Evolutionary conservation across 2,329 filamentous ascomycete species (phyloP).

Genomic region (Ophiostoma quercus): DNA sequence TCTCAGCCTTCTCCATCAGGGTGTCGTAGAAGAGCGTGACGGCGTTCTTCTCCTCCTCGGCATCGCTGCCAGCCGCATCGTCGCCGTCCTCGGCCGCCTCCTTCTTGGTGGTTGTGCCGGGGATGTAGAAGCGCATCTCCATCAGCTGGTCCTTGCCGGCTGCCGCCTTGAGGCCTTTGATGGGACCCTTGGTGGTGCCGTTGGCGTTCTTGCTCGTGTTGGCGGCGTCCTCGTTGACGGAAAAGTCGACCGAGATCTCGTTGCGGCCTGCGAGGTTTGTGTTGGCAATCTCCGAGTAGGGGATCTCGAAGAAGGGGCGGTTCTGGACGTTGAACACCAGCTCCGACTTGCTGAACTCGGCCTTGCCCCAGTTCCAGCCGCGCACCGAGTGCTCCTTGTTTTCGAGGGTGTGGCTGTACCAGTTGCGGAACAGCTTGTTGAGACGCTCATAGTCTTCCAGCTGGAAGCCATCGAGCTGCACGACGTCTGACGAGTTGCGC

Average conservation of each 20-base stretch:
- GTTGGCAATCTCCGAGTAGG: slow-evolving; percentile 95
- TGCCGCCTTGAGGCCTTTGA: slow-evolving; percentile 80
- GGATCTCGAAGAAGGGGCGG: slow-evolving; percentile 90
- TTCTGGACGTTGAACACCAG: slow-evolving; percentile 96
- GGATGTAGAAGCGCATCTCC: slow-evolving; percentile 98
- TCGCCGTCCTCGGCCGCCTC: slow-evolving; percentile 59
- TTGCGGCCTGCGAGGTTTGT: slow-evolving; percentile 97
- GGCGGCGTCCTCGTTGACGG: slow-evolving; percentile 66
- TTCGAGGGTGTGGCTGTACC: slow-evolving; percentile 92
- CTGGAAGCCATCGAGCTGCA: slow-evolving; percentile 92
- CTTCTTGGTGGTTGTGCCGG: slow-evolving; percentile 77
- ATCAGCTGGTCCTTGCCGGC: slow-evolving; percentile 89
- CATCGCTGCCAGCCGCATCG: slow-evolving; percentile 64
- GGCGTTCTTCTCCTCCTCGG: slow-evolving; percentile 84
- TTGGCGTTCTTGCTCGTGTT: slow-evolving; percentile 59
- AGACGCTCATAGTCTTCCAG: slow-evolving; percentile 92
- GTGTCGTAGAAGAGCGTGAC: slow-evolving; percentile 98
- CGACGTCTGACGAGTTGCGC: slow-evolving; percentile 72
- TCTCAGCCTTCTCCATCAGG: slow-evolving; percentile 96
- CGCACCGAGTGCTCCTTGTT: slow-evolving; percentile 89
- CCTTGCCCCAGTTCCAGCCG: slow-evolving; percentile 99
- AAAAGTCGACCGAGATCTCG: slow-evolving; percentile 93
- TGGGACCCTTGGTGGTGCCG: slow-evolving; percentile 55
- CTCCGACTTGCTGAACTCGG: slow-evolving; percentile 92
- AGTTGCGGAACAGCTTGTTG: slow-evolving; percentile 91